These are phyloP conservation scores for Chondrostereum purpureum DNA, from an alignment of 1,284 basidiomycete genomes.

Conservation along the genomic window DNA sequence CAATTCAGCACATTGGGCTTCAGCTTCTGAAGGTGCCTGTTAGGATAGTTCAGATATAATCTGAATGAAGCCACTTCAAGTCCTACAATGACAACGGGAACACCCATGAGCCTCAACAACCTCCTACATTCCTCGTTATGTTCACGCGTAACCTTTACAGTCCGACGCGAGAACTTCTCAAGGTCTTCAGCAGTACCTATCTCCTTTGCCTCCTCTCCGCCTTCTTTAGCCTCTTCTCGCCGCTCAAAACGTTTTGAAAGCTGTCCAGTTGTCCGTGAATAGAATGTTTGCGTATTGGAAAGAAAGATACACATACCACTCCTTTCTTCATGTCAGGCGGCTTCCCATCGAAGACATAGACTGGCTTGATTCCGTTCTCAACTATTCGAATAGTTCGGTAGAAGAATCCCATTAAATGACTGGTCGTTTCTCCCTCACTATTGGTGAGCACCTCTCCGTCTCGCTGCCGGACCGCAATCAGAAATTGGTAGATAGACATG, in stretches of 20 bases:
- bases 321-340: conserved; percentile 96
- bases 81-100: conserved; percentile 84
- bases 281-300: neutral
- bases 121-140: conserved; percentile 95
- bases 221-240: conserved; percentile 90
- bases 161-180: conserved; percentile 85
- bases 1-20: conserved; percentile 97
- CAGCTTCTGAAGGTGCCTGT: conserved; percentile 95
- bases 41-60: conserved; percentile 6
- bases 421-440: conserved; percentile 94
- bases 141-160: conserved; percentile 91
- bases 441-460: conserved; percentile 97
- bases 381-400: conserved; percentile 96
- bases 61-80: neutral
- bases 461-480: conserved; percentile 94
- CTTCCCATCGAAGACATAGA: conserved; percentile 98
- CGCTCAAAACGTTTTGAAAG: conserved; percentile 89
- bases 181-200: conserved; percentile 90
- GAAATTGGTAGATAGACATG: conserved; percentile 94
- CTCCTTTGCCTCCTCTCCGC: conserved; percentile 95
- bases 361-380: conserved; percentile 98
- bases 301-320: conserved; percentile 64
- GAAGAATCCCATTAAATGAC: conserved; percentile 98
- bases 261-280: conserved; percentile 32
- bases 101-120: conserved; percentile 92